Conservation (phyloP, 208 protist genomes). For the Trypanosomatidae sp. region DNA sequence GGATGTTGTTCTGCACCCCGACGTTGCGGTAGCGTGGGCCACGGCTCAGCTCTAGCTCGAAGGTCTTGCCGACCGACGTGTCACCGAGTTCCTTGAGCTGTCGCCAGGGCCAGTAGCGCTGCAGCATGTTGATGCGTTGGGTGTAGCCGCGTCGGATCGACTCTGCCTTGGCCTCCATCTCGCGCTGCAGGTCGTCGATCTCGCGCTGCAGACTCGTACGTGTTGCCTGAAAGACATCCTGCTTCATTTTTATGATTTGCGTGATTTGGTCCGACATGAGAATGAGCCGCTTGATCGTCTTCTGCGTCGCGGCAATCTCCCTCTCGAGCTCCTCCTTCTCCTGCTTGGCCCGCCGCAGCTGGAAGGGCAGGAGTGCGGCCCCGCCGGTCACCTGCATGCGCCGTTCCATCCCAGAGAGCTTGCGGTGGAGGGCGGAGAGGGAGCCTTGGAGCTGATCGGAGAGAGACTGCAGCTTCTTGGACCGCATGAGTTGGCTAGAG, state of each 20-base stretch:
- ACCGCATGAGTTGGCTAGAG: slow-evolving; percentile 38
- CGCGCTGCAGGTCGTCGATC: slow-evolving; percentile 37
- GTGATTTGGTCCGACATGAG: slow-evolving; percentile 59
- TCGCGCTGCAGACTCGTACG: slow-evolving; percentile 36
- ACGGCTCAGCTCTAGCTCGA: slow-evolving; percentile 73
- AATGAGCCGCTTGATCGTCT: slow-evolving; percentile 40
- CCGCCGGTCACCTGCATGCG: slow-evolving; percentile 26
- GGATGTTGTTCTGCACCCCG: slow-evolving; percentile 81
- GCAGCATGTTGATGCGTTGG: slow-evolving; percentile 74
- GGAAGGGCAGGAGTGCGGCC: slow-evolving; percentile 49
- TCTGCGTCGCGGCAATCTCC: slow-evolving; percentile 58
- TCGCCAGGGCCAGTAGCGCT: slow-evolving; percentile 88
- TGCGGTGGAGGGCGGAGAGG: slow-evolving; percentile 38
- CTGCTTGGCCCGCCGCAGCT: slow-evolving; percentile 51
- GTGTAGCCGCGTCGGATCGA: slow-evolving; percentile 67
- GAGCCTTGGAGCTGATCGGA: slow-evolving; percentile 55
- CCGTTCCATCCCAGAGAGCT: slow-evolving; percentile 49
- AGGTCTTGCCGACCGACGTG: slow-evolving; percentile 67
- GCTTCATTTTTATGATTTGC: slow-evolving; percentile 38
- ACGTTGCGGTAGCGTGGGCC: slow-evolving; percentile 82
- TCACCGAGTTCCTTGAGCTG: slow-evolving; percentile 81
- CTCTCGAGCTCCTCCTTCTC: slow-evolving; percentile 53
- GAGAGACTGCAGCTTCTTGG: slow-evolving; percentile 46
- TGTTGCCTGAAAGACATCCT: slow-evolving; percentile 23
- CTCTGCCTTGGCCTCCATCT: slow-evolving; percentile 36